These are phyloP conservation scores for Umbelopsis sp. DNA, from an alignment of 192 early-diverging fungal species.

Conservation along the genomic window DNA sequence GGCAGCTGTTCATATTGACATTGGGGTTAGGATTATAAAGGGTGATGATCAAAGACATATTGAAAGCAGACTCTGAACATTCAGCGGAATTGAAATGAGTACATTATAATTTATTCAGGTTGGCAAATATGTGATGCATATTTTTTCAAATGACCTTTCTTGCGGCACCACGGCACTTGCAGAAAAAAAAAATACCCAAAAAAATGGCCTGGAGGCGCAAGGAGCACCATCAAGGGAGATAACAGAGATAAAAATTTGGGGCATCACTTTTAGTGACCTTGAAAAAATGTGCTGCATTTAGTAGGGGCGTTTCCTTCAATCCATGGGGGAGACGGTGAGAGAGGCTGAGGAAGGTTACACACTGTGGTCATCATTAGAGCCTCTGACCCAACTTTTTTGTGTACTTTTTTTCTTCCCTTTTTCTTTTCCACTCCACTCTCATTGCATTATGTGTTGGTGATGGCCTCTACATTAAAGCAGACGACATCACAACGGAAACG, in stretches of 20 bases:
- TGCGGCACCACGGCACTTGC: no score
- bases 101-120: no score
- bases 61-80: no score
- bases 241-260: background rate
- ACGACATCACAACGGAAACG: constrained; percentile 11
- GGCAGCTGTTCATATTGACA: no score
- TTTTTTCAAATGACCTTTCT: no score
- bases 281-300: constrained; percentile 12
- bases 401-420: constrained; percentile 6
- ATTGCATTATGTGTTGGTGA: constrained; percentile 2
- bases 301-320: constrained; percentile 8
- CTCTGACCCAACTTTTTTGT: constrained; percentile 13
- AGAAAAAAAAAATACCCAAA: no score
- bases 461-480: constrained; percentile 13
- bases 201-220: no score
- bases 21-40: no score
- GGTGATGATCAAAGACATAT: no score
- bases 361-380: constrained; percentile 13
- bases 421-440: background rate
- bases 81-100: no score
- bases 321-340: background rate
- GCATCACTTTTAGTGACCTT: constrained; percentile 2
- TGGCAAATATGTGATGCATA: no score
- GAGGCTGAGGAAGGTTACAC: constrained; percentile 17
- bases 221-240: background rate